Conservation (phyloP, 169 alveolate species). For the Plasmodium fragile region DNA sequence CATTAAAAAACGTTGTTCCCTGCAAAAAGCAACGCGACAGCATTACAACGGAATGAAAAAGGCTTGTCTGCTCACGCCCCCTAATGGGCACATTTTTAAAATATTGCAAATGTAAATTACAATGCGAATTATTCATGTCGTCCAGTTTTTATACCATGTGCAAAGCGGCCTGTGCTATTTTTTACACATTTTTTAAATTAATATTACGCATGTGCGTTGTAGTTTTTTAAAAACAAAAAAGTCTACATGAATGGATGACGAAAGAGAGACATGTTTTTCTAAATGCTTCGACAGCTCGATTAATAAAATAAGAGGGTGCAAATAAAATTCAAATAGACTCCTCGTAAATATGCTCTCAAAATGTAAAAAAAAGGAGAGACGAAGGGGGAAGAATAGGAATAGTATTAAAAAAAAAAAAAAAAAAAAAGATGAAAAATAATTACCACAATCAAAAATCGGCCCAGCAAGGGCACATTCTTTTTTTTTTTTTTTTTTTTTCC, state of each 20-base stretch:
- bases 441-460: background rate
- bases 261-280: background rate
- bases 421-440: background rate
- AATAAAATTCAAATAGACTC: background rate
- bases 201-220: background rate
- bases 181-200: background rate
- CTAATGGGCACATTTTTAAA: background rate
- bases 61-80: background rate
- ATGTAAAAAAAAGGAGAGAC: background rate
- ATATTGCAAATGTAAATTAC: background rate
- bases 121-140: background rate
- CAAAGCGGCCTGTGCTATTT: background rate
- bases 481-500: background rate
- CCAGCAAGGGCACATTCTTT: background rate
- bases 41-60: background rate
- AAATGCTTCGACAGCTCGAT: background rate
- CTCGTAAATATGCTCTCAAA: background rate
- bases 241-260: background rate
- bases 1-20: background rate
- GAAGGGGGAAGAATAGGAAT: background rate
- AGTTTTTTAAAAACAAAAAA: background rate
- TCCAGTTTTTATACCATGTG: background rate
- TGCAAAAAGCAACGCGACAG: background rate
- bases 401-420: background rate
- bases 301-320: background rate